Evolutionary conservation across 1,284 basidiomycete species (phyloP).

Genomic region (Ganoderma lingzhi): DNA sequence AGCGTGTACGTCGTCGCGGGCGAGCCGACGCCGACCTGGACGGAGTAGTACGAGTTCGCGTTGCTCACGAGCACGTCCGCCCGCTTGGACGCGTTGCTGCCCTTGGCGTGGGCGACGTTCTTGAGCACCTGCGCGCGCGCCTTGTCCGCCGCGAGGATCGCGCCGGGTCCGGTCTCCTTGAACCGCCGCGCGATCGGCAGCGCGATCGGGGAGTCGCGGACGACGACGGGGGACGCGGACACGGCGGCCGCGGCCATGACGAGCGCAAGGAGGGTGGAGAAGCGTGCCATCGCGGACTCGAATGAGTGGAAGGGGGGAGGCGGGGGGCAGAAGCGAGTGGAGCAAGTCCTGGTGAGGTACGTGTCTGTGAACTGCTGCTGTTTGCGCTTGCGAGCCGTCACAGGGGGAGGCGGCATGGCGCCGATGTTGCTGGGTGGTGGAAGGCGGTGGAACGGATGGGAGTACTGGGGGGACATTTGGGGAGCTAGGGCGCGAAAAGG

Average conservation of each 20-base stretch:
- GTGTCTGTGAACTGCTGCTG: too few relatives aligned
- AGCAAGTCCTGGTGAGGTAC: background rate
- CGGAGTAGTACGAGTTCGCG: conserved; percentile 32
- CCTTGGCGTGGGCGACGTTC: conserved; percentile 32
- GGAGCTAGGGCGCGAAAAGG: too few relatives aligned
- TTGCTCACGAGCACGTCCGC: conserved; percentile 23
- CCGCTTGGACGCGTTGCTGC: conserved; percentile 23
- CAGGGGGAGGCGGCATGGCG: too few relatives aligned
- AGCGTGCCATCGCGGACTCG: background rate
- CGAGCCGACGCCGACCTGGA: conserved; percentile 30
- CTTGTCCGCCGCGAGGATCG: conserved; percentile 34
- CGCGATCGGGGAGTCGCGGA: conserved; percentile 19
- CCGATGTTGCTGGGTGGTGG: too few relatives aligned
- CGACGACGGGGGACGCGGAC: background rate
- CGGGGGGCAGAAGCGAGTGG: background rate
- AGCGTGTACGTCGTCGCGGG: conserved; percentile 34
- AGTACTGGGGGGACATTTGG: too few relatives aligned
- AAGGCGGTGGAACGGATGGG: too few relatives aligned
- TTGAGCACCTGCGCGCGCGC: conserved; percentile 33
- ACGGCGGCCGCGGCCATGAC: background rate
- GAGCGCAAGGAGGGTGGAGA: background rate
- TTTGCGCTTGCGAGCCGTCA: too few relatives aligned
- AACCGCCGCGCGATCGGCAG: conserved; percentile 37
- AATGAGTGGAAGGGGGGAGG: background rate
- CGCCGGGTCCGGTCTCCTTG: conserved; percentile 32